Evolutionary conservation across 768 basidiomycete genomes (phyloP).

Genomic region (Lactarius akahatsu): DNA sequence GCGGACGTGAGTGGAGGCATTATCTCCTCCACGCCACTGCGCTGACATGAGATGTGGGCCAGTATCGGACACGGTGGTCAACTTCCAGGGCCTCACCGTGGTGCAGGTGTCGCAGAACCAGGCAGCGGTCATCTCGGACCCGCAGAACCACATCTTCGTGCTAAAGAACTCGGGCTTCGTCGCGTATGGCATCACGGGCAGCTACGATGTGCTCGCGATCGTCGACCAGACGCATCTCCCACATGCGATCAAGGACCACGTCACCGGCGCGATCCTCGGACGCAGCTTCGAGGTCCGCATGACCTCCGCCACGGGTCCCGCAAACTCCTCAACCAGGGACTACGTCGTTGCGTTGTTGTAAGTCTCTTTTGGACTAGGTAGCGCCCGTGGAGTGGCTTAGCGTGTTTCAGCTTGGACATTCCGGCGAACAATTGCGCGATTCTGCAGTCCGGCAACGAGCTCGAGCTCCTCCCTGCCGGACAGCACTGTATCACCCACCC

Average conservation of each 20-base stretch:
- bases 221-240: conserved; percentile 85
- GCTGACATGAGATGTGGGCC: too few species aligned
- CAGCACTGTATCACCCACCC: conserved; percentile 86
- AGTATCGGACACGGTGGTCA: conserved; percentile 71
- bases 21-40: too few species aligned
- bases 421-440: conserved; percentile 88
- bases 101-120: conserved; percentile 88
- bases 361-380: conserved; percentile 27
- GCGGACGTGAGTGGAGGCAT: conserved; percentile 47
- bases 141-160: conserved; percentile 76
- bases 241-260: conserved; percentile 54
- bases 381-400: too few species aligned
- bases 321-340: conserved; percentile 42
- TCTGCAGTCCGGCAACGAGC: conserved; percentile 75
- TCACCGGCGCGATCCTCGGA: conserved; percentile 65
- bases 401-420: conserved; percentile 59
- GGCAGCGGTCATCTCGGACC: conserved; percentile 76
- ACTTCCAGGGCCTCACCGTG: conserved; percentile 76
- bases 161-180: conserved; percentile 78
- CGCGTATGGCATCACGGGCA: conserved; percentile 72
- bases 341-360: conserved; percentile 81
- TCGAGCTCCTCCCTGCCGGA: conserved; percentile 75
- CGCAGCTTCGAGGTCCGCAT: conserved; percentile 78
- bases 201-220: conserved; percentile 72
- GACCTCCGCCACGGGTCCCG: conserved; percentile 48